These are phyloP conservation scores for Cercospora sp. DNA, from an alignment of 2,329 filamentous ascomycete genomes.

Conservation along the genomic window DNA sequence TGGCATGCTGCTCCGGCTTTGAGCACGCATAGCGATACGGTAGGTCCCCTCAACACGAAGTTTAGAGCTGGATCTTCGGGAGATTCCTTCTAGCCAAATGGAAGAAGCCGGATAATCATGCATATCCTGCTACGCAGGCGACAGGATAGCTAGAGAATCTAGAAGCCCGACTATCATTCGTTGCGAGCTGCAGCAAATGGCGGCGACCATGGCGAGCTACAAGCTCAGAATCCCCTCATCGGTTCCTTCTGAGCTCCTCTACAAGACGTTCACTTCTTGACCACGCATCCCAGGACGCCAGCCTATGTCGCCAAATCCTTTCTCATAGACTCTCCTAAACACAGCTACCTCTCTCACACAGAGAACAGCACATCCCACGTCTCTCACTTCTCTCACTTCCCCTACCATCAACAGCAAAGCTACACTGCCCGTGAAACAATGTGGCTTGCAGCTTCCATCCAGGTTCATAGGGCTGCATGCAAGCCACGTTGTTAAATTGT, in stretches of 20 bases:
- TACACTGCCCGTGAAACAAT: neutral
- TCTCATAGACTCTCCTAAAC: neutral
- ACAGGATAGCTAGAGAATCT: neutral
- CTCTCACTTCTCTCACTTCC: neutral
- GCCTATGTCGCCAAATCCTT: neutral
- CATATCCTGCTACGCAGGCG: neutral
- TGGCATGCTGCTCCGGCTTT: neutral
- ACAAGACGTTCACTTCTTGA: neutral
- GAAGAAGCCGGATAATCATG: neutral
- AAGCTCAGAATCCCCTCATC: neutral
- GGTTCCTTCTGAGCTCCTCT: neutral
- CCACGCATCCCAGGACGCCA: neutral
- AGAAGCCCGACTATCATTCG: neutral
- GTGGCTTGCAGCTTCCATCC: neutral
- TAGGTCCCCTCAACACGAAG: neutral
- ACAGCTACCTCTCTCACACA: neutral
- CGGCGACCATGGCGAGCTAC: neutral
- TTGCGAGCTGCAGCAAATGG: neutral
- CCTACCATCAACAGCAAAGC: neutral
- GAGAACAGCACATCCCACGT: neutral
- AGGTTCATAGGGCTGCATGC: conserved; percentile 1
- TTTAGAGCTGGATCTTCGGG: neutral
- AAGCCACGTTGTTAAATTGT: neutral
- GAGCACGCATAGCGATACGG: neutral
- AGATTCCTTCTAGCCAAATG: neutral